Evolutionary conservation across 176 grass and related monocot species (phyloP).

Genomic region (Carex kokanica): DNA sequence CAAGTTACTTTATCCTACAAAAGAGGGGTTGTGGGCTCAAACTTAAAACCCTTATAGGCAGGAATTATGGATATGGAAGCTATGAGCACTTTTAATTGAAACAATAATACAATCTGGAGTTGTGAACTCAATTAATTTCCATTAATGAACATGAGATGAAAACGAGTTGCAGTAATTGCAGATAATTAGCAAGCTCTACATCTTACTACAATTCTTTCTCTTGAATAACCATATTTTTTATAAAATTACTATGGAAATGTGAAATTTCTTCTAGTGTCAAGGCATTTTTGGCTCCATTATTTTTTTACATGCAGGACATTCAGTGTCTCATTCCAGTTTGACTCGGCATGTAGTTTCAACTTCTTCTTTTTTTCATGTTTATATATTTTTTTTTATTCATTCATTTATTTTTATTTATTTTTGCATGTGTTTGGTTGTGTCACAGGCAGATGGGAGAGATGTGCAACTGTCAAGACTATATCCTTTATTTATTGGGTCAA

Average conservation of each 20-base stretch:
- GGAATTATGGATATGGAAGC: background rate
- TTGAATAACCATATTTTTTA: background rate
- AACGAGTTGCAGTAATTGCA: background rate
- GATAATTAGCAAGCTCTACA: background rate
- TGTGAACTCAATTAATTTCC: background rate
- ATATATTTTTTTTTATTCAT: background rate
- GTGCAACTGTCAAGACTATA: conserved; percentile 61
- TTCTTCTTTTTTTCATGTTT: background rate
- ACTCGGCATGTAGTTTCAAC: background rate
- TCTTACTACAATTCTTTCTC: background rate
- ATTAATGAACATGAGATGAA: background rate
- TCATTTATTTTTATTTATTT: conserved; percentile 8
- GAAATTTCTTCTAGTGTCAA: background rate
- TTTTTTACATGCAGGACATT: background rate
- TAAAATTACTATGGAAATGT: background rate
- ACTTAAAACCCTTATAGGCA: background rate
- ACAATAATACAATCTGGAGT: background rate
- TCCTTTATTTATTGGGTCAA: conserved; percentile 81
- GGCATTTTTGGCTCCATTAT: background rate
- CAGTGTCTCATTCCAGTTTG: background rate
- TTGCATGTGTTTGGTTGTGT: conserved; percentile 24
- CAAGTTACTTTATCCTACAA: background rate
- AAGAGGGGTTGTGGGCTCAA: background rate
- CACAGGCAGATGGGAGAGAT: conserved; percentile 77
- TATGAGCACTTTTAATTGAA: background rate